Conservation (phyloP, 202 grass and related monocot species). For the Tripidium arundinaceum region DNA sequence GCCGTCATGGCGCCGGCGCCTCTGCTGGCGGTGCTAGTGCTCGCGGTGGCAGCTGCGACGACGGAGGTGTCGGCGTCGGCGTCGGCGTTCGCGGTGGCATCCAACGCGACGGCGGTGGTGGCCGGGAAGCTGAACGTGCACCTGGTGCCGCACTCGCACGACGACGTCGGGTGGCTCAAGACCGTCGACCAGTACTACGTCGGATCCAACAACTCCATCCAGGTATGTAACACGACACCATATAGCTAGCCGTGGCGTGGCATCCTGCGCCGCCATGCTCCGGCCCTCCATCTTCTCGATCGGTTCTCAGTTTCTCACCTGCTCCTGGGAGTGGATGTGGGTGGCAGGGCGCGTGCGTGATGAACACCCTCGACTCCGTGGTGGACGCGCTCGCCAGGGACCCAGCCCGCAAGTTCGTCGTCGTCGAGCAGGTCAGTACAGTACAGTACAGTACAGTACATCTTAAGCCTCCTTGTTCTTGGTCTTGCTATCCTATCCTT, state of each 20-base stretch:
- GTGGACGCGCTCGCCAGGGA: conserved; percentile 62
- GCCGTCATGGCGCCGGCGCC: neutral
- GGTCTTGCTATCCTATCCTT: neutral
- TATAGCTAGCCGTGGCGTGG: too few relatives aligned
- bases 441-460: too few relatives aligned
- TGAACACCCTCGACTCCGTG: conserved; percentile 86
- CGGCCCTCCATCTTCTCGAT: neutral
- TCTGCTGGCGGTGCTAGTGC: neutral
- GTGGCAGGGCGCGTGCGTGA: conserved; percentile 70
- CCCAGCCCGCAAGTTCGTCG: conserved; percentile 67
- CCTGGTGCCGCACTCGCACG: conserved; percentile 85
- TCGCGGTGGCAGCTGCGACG: neutral
- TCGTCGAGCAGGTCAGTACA: conserved; percentile 72
- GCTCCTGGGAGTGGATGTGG: neutral
- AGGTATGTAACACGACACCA: neutral
- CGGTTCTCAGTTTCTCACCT: neutral
- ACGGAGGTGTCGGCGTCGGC: neutral
- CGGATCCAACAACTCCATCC: conserved; percentile 77
- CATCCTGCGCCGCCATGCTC: neutral
- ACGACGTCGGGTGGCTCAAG: conserved; percentile 97
- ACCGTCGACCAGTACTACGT: conserved; percentile 94
- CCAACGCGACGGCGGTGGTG: conserved; percentile 50
- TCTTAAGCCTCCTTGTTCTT: too few relatives aligned
- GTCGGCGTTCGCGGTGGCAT: conserved; percentile 25
- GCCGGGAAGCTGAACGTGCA: conserved; percentile 77